Percentiles rank a stretch among this genome's conserved stretches.
Evolutionary conservation across 805 yeast species (phyloP).

Genomic region (Metschnikowia arizonensis): DNA sequence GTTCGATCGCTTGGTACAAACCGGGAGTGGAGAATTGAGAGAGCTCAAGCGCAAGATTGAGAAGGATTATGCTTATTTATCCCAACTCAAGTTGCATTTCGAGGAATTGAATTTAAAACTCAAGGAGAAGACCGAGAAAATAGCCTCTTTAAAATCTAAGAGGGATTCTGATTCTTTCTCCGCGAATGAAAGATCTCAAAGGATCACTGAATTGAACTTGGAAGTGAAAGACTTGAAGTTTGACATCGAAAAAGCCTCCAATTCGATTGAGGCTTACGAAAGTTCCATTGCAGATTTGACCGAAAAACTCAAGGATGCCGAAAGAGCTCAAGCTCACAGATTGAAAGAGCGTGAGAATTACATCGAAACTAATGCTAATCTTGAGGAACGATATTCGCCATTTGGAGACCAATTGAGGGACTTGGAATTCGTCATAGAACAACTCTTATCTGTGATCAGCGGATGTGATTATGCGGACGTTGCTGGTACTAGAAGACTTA

Average conservation of each 20-base stretch:
- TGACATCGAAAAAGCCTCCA: slow-evolving; percentile 8
- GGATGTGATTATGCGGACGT: slow-evolving; percentile 87
- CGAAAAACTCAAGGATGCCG: slow-evolving; percentile 8
- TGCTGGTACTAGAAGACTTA: slow-evolving; percentile 77
- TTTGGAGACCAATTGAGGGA: slow-evolving; percentile 49
- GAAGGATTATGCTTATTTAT: slow-evolving; percentile 10
- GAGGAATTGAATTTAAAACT: slow-evolving; percentile 3
- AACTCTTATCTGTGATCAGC: slow-evolving; percentile 61
- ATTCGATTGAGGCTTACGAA: slow-evolving; percentile 7
- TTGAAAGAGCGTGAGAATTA: slow-evolving; percentile 11
- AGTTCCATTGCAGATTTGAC: slow-evolving; percentile 8
- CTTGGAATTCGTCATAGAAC: slow-evolving; percentile 69
- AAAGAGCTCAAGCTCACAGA: slow-evolving; percentile 14
- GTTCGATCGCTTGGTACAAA: slow-evolving; percentile 11
- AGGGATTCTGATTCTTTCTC: slow-evolving; percentile 4
- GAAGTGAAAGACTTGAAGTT: slow-evolving; percentile 11
- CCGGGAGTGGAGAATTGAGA: slow-evolving; percentile 9
- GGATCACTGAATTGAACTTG: slow-evolving; percentile 7
- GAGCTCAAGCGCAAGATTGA: slow-evolving; percentile 11
- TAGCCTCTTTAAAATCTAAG: slow-evolving; percentile 6
- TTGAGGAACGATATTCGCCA: slow-evolving; percentile 23
- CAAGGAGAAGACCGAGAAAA: slow-evolving; percentile 16
- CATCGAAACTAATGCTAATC: slow-evolving; percentile 9
- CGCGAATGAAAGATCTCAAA: slow-evolving; percentile 2
- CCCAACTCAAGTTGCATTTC: slow-evolving; percentile 8